These are phyloP conservation scores for Phytophthora pisi DNA, from an alignment of 352 stramenopile genomes.

Conservation along the genomic window DNA sequence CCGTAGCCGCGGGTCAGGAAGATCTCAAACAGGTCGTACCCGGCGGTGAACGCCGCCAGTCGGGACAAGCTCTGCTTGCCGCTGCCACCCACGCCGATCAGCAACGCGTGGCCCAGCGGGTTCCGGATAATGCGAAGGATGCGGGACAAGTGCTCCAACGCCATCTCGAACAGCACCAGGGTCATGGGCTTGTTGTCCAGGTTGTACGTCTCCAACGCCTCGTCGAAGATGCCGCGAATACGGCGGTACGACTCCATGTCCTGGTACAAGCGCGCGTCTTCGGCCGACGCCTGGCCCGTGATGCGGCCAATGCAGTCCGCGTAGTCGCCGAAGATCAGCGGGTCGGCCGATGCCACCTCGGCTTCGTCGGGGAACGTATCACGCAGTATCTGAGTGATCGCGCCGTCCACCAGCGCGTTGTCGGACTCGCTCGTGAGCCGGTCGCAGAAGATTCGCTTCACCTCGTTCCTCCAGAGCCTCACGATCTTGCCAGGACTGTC, in stretches of 20 bases:
- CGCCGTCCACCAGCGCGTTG: constrained; percentile 75
- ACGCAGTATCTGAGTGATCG: constrained; percentile 80
- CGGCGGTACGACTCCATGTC: constrained; percentile 93
- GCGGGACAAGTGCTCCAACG: constrained; percentile 93
- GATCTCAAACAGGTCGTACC: constrained; percentile 96
- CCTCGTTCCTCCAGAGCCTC: constrained; percentile 94
- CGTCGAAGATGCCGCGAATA: constrained; percentile 93
- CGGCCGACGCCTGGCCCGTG: constrained; percentile 50
- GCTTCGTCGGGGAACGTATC: constrained; percentile 69
- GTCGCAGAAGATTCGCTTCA: constrained; percentile 94
- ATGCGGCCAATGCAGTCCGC: constrained; percentile 82
- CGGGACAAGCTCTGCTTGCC: constrained; percentile 95
- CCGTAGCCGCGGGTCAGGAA: constrained; percentile 93
- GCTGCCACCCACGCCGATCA: constrained; percentile 94
- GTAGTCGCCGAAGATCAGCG: constrained; percentile 94
- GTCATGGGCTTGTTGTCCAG: constrained; percentile 95
- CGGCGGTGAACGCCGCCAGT: constrained; percentile 92
- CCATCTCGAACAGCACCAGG: constrained; percentile 96
- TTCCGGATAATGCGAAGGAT: constrained; percentile 94
- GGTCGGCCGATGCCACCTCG: constrained; percentile 76
- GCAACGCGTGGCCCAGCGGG: constrained; percentile 90
- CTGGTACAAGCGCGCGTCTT: constrained; percentile 93
- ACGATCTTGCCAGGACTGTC: constrained; percentile 71
- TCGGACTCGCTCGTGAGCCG: constrained; percentile 90
- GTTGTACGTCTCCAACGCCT: constrained; percentile 95